Base-by-base conservation (phyloP, 106 monocot genomes). In the Alisma plantagoaquatica region DNA sequence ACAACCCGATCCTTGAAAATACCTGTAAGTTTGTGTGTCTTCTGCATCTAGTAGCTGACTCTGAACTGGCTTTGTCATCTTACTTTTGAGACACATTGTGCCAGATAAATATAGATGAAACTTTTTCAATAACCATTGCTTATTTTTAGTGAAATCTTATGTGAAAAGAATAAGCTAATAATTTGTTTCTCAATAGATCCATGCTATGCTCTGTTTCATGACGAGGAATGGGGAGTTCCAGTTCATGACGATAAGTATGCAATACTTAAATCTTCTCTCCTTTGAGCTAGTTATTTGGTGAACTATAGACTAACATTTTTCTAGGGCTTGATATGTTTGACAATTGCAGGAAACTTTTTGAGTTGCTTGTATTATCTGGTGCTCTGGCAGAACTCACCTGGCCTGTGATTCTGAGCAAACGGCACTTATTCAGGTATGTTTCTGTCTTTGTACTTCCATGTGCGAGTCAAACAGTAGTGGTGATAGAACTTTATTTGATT, bases 171-270 rank as follows among this genome's bases (percentile, higher is more conserved):
- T n/a, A n/a, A n/a, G n/a, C n/a, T n/a, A n/a, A n/a, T n/a, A n/a
- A n/a, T n/a, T n/a, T 15, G 5, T 41, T 35, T 10, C 14, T 41
- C 28, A 28, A 45, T 53, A 69, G 69, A 69, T 41, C 51, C 69
- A 17, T 44, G 31, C 18, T 69, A 69, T 31, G 31, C 29, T 29
- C 52, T 52, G 23, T 69, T 69, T 60, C 69, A 61, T 43, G 69
- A 69, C 46, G 60, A 69, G 23, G 69, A 69, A 46, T 69, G 69
- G 69, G 68, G 69, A 24, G 53, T 69, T 17, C 69, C 69, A 15
- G 60, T 61, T 45, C 69, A 69, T 32, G 60, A 61, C 32, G 69
- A 69, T 45, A 69, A 61, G 69, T 69, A 68, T n/a, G 42, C 28
- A 46, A 61, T 16, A 44, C 24, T 17, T 27, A 27, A 24, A 42